These are phyloP conservation scores for Rhynchosporium secalis DNA, from an alignment of 2,329 filamentous ascomycete genomes.

Conservation along the genomic window DNA sequence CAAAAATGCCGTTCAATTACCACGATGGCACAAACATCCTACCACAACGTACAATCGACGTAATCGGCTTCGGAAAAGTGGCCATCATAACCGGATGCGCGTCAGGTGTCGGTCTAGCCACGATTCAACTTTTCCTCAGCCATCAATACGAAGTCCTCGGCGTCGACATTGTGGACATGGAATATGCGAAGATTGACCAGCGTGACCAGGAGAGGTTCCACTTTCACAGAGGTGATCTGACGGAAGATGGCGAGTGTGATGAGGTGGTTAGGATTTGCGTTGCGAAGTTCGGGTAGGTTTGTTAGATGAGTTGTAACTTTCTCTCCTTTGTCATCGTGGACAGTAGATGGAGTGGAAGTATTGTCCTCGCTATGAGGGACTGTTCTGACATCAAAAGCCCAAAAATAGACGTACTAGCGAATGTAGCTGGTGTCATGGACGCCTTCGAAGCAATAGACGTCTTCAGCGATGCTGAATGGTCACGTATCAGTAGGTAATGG, in stretches of 20 bases:
- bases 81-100: constrained; percentile 32
- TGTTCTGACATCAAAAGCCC: constrained; percentile 19
- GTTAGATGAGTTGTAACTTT: not conserved
- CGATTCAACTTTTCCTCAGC: constrained; percentile 38
- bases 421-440: constrained; percentile 48
- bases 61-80: constrained; percentile 26
- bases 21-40: constrained; percentile 10
- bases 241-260: constrained; percentile 38
- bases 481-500: constrained; percentile 36
- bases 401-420: constrained; percentile 46
- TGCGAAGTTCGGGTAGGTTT: constrained; percentile 34
- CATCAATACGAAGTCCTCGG: constrained; percentile 40
- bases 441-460: constrained; percentile 44
- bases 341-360: not conserved
- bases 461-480: constrained; percentile 44
- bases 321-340: not conserved
- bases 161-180: constrained; percentile 38
- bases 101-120: constrained; percentile 41
- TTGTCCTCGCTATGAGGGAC: not conserved
- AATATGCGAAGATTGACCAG: constrained; percentile 35
- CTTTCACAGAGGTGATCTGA: constrained; percentile 41
- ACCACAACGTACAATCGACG: constrained; percentile 23
- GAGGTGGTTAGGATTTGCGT: constrained; percentile 40
- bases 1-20: constrained; percentile 5
- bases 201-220: constrained; percentile 35